Base-by-base conservation (phyloP, 164 flowering plant species). In the Liriodendron chinense region DNA sequence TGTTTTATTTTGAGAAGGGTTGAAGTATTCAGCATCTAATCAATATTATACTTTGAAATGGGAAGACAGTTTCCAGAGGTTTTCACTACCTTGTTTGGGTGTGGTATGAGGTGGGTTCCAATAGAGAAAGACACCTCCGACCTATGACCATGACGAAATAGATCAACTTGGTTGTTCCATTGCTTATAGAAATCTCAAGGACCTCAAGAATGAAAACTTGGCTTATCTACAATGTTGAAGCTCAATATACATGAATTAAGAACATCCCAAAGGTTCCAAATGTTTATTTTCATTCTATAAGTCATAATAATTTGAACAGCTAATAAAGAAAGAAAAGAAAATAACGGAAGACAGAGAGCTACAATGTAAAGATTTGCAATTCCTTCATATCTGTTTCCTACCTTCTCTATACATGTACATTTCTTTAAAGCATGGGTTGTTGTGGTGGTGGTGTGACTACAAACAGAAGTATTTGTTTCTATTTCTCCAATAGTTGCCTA, bases 41-140 rank as follows among this genome's bases (percentile, higher is more conserved):
- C 47, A n/a, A 63, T 64, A 7, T 47, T 21, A 34, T 53, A 53
- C 22, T 26, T 26, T 23, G 21, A 56, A 71, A 56, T 21, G 43
- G 48, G 16, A 34, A 72, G 50, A 28, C n/a, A 71, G 47, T 20
- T 10, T 13, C 20, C 24, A 8, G 16, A 28, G 21, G 20, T 23
- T n/a, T 22, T 56, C 10, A 62, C 57, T 84, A 94, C 97, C 94
- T 94, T 94, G 8, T 77, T 85, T 13, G 98, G 98, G 74, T 94
- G 98, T 28, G 98, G 98, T 77, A 93, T 91, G 70, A 88, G 91
- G 78, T 91, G 91, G 64, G 91, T 82, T 77, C 98, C 98, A 84
- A 89, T 86, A 74, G 78, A 78, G 12, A 93, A 80, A 16, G 88
- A 87, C 76, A 90, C 71, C 78, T 85, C 94, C 47, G 86, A 80